Evolutionary conservation across 495 filamentous ascomycete genomes (phyloP), one percentile per base, ranked within the genome.

Genomic region (Podospora australis): DNA sequence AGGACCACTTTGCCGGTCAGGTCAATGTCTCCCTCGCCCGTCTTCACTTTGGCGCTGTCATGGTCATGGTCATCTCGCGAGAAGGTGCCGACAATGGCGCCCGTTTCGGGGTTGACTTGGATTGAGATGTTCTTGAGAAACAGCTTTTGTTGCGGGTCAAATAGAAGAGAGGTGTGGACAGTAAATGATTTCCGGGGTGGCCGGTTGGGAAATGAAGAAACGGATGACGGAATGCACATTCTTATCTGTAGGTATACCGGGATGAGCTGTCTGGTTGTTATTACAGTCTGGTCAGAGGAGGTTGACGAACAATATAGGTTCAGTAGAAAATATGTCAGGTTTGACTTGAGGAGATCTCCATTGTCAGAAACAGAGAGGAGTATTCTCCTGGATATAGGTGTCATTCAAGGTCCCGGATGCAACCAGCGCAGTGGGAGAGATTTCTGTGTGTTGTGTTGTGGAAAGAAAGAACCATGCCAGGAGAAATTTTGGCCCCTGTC

Each of bases 141-240:
- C 6, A 44, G 28, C 51, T 73, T 78, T n/a, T 67, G 39, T 38
- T 64, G 68, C 2, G 69, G 69, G 54, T 78, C 70, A 52, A 77
- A 78, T 36, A 76, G 63, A 19, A 64, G 46, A 9, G 68, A 70
- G 10, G 75, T 71, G 45, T 78, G 74, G 13, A 78, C 45, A 3
- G 54, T 64, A 44, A 72, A 52, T 42, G 42, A 53, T 26, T 20
- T 39, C n/a, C n/a, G n/a, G n/a, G 24, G 25, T 21, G 51, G 46
- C 48, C 49, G 38, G 6, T 14, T 38, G 46, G 39, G 5, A 36
- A 10, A 44, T 23, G 45, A n/a, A n/a, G n/a, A n/a, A n/a, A 0
- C 11, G 9, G 13, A 16, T 30, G 39, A 3, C 25, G 14, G 16
- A 26, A 13, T 17, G 39, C 22, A n/a, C n/a, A n/a, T n/a, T n/a